Conservation (phyloP, 139 green algal genomes). For the Chlamydomonas sphaeroides region DNA sequence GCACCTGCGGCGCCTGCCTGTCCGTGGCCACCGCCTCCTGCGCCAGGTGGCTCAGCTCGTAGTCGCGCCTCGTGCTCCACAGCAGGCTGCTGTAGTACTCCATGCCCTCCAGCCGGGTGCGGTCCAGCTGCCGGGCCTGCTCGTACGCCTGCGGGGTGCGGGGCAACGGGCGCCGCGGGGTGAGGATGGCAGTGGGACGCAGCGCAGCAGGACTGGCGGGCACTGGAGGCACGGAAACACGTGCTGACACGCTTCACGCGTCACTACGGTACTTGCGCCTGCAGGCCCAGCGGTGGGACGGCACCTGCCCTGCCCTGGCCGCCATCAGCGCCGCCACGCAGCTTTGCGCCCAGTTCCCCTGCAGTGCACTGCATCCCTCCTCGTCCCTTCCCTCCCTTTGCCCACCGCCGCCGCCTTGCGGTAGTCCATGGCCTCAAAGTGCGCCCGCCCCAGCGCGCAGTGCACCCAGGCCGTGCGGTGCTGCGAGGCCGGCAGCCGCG, state of each 20-base stretch:
- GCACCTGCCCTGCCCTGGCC: too few species aligned
- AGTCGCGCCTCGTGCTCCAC: slow-evolving; percentile 94
- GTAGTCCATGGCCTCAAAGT: slow-evolving; percentile 94
- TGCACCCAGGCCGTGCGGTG: slow-evolving; percentile 85
- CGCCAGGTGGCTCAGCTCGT: slow-evolving; percentile 90
- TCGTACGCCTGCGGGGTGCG: slow-evolving; percentile 39
- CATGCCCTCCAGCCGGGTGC: slow-evolving; percentile 71
- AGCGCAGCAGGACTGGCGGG: too few species aligned
- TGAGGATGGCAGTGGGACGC: too few species aligned
- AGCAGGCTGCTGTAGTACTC: slow-evolving; percentile 95
- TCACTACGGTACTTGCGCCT: too few species aligned
- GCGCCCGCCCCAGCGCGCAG: slow-evolving; percentile 75
- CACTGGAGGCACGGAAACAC: too few species aligned
- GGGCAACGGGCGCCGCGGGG: too few species aligned
- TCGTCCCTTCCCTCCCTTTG: background rate
- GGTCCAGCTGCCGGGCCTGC: slow-evolving; percentile 38
- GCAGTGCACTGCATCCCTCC: background rate
- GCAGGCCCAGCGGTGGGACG: too few species aligned
- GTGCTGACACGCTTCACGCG: too few species aligned
- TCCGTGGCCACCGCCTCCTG: slow-evolving; percentile 85
- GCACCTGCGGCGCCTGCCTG: slow-evolving; percentile 75
- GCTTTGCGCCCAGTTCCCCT: too few species aligned
- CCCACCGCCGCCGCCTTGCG: slow-evolving; percentile 61
- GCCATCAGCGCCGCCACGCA: too few species aligned
- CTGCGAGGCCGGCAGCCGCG: slow-evolving; percentile 72